phyloP scores from a whole-genome alignment of 2,329 filamentous ascomycete species.

The Apiospora phragmitis region DNA sequence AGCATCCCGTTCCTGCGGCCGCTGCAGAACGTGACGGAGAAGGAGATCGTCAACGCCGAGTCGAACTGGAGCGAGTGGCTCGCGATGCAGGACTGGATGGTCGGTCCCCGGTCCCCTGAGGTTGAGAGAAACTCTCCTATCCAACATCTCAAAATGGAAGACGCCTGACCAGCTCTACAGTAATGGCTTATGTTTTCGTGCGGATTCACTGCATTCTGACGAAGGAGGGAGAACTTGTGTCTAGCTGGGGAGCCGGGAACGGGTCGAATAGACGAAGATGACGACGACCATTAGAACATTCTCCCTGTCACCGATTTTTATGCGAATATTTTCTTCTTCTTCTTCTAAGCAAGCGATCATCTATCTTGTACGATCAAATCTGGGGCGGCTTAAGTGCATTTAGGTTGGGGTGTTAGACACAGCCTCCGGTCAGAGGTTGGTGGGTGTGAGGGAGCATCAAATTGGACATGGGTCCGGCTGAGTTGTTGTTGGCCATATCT shows the following conservation, averaged over 20 bases:
- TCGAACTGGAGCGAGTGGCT: conserved; percentile 91
- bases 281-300: not conserved
- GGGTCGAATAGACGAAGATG: not conserved
- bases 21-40: conserved; percentile 72
- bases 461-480: not conserved
- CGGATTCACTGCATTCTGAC: not conserved
- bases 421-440: not conserved
- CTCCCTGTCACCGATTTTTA: not conserved
- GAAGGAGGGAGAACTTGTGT: no score
- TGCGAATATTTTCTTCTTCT: not conserved
- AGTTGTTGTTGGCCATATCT: not conserved
- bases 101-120: conserved; percentile 75
- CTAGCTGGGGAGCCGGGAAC: not conserved
- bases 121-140: conserved; percentile 27
- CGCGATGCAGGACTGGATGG: conserved; percentile 98
- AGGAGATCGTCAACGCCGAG: conserved; percentile 82
- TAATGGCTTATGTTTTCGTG: not conserved
- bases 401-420: not conserved
- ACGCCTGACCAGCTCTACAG: conserved; percentile 16
- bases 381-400: not conserved
- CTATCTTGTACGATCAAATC: not conserved
- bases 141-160: conserved; percentile 33
- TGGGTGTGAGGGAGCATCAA: not conserved
- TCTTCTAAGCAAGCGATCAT: conserved; percentile 5
- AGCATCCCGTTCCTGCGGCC: conserved; percentile 85